Base-by-base conservation (phyloP, 345 rosid species). In the Rhizophora mangle region DNA sequence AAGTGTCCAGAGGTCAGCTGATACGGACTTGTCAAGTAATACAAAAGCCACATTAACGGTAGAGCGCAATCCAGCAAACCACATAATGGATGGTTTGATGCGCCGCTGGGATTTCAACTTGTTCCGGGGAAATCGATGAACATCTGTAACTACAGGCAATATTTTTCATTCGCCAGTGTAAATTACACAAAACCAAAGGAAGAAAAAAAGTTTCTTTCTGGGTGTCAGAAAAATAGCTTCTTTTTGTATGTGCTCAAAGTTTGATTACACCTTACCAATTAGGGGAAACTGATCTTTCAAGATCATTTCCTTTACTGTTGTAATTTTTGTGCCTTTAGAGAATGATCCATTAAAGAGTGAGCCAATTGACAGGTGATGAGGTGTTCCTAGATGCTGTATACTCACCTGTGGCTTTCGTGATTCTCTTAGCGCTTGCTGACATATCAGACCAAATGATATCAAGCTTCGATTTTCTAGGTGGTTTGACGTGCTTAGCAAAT, bases 61-160 rank as follows among this genome's bases (percentile, higher is more conserved):
- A 68, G 89, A 70, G 47, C 82, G 85, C 68, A 89, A 77, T 73
- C 86, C 96, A 16, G 78, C 91, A 43, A 83, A 73, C 71, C 84
- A 90, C 60, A 73, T 89, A 21, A 82, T 90, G 85, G 98, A 89
- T 8, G 96, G 97, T 60, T 83, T 93, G 81, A 78, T 83, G 82
- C 91, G 96, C 2, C 85, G 92, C 3, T 88, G 96, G 98, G 96
- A 93, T 88, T 83, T 90, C 65, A 83, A 82, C 73, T 84, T 88
- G 79, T 91, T 87, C 76, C 77, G 91, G 67, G 87, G 81, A 74
- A 80, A 81, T 59, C 43, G 82, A 64, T 82, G 81, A 82, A 68
- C 72, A 71, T 76, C 77, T 80, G 84, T 85, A 68, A 77, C 83
- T 84, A 87, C 29, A 75, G 78, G 72, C 80, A 75, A 81, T 43